Conservation (phyloP, 148 eudicot genomes). For the Cornus controversa region DNA sequence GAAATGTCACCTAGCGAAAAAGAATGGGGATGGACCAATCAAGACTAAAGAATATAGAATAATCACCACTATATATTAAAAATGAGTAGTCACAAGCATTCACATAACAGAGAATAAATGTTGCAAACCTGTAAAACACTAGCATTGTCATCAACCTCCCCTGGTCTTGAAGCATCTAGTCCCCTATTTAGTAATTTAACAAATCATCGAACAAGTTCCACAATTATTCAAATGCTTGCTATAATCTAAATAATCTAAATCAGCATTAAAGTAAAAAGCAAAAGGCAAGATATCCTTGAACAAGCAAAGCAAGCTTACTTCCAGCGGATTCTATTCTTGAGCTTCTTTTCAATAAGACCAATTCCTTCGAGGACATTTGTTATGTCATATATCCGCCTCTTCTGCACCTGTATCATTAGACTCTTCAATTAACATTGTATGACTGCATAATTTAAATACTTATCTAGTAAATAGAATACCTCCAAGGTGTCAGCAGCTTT, state of each 20-base stretch:
- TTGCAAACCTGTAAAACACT: slow-evolving; percentile 63
- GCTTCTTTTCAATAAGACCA: slow-evolving; percentile 95
- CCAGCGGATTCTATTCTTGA: slow-evolving; percentile 94
- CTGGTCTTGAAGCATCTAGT: slow-evolving; percentile 75
- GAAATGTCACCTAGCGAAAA: neutral
- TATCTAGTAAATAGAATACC: slow-evolving; percentile 34
- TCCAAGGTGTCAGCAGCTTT: slow-evolving; percentile 90
- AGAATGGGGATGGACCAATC: neutral
- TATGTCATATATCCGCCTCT: slow-evolving; percentile 92
- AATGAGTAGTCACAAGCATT: neutral
- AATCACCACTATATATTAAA: neutral
- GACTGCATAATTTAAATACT: neutral
- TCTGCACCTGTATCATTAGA: slow-evolving; percentile 60
- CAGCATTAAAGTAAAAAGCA: neutral
- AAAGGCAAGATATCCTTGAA: neutral
- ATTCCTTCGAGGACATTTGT: slow-evolving; percentile 98
- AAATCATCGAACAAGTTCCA: slow-evolving; percentile 19
- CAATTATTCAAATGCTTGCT: slow-evolving; percentile 6
- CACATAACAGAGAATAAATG: neutral
- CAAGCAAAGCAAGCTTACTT: slow-evolving; percentile 55
- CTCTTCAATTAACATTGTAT: neutral
- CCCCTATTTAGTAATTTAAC: slow-evolving; percentile 59
- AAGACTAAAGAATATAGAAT: neutral
- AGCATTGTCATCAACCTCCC: slow-evolving; percentile 61
- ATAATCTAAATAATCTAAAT: neutral